Conservation (phyloP, 192 early-diverging fungal genomes). For the Entomortierella lignicola region DNA sequence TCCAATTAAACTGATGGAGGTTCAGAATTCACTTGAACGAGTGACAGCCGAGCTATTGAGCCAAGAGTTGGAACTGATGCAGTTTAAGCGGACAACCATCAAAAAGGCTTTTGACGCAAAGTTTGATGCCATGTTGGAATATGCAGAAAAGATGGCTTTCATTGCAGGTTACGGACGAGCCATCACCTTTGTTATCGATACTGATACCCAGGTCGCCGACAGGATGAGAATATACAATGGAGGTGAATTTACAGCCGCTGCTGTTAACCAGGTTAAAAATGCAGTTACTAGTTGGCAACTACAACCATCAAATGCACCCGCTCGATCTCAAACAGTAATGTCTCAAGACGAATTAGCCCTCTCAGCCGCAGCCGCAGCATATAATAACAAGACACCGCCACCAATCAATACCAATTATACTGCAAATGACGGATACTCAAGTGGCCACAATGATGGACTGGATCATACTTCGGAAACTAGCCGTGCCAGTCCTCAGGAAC, state of each 20-base stretch:
- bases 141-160: constrained; percentile 54
- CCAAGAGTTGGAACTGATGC: constrained; percentile 52
- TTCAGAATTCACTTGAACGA: constrained; percentile 39
- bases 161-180: constrained; percentile 53
- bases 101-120: constrained; percentile 48
- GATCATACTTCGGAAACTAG: constrained; percentile 4
- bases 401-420: constrained; percentile 7
- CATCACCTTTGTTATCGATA: constrained; percentile 46
- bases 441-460: constrained; percentile 7
- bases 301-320: constrained; percentile 20
- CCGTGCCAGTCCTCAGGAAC: neutral
- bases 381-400: constrained; percentile 30
- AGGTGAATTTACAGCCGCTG: constrained; percentile 30
- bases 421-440: constrained; percentile 11
- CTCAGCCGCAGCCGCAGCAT: constrained; percentile 37
- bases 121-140: constrained; percentile 55
- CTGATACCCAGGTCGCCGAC: constrained; percentile 36
- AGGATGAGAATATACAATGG: constrained; percentile 49
- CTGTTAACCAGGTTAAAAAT: constrained; percentile 27
- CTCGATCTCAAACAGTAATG: constrained; percentile 1
- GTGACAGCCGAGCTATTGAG: constrained; percentile 36
- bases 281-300: constrained; percentile 36
- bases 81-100: constrained; percentile 44
- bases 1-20: constrained; percentile 54
- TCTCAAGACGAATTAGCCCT: constrained; percentile 39